Percentiles rank a stretch among this genome's conserved stretches.
Evolutionary conservation across 306 rosid genomes (phyloP).

Genomic region (Spatholobus suberectus): DNA sequence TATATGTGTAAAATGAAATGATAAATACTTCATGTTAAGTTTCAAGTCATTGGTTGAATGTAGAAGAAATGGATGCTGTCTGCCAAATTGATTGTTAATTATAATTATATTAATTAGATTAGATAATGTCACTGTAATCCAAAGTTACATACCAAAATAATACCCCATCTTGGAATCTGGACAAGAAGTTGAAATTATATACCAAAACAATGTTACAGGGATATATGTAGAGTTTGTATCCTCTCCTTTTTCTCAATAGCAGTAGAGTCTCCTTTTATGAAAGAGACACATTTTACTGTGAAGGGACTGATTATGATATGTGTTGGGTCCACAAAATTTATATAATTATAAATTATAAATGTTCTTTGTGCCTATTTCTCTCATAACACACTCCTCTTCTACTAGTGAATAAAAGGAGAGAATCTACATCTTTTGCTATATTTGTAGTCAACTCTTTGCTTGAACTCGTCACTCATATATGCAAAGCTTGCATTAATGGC

Average conservation of each 20-base stretch:
- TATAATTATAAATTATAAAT: background rate
- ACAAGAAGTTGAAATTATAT: background rate
- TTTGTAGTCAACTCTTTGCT: constrained; percentile 8
- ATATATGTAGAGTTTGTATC: background rate
- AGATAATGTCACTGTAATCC: background rate
- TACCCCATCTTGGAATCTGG: background rate
- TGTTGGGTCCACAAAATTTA: background rate
- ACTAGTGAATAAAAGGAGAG: background rate
- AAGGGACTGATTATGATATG: background rate
- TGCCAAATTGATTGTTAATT: background rate
- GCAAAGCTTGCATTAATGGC: background rate
- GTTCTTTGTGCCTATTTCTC: background rate
- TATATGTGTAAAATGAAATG: constrained; percentile 11
- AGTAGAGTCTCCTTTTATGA: background rate
- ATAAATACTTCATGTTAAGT: constrained; percentile 6
- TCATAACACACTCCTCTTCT: background rate
- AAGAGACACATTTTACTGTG: background rate
- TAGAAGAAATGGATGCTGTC: background rate
- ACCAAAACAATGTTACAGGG: background rate
- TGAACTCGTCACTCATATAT: background rate
- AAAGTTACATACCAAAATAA: background rate
- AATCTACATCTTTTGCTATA: background rate
- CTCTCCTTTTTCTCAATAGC: background rate
- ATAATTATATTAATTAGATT: background rate
- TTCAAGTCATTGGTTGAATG: background rate